phyloP scores from a whole-genome alignment of 2,329 filamentous ascomycete genomes.

The Chaetothyriales sp. region DNA sequence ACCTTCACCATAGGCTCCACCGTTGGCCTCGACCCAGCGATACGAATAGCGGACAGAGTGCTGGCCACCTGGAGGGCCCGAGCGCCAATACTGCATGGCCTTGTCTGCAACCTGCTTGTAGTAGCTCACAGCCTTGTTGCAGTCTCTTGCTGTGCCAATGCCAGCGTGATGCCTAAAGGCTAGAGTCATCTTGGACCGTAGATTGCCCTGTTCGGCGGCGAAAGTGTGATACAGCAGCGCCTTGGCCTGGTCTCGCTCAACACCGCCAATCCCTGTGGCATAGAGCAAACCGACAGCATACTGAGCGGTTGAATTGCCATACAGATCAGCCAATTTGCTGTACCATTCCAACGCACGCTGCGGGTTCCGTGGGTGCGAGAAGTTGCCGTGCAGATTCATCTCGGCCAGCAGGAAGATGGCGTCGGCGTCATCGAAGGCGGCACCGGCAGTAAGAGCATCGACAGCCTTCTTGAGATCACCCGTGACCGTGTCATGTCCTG shows the following conservation, averaged over 20 bases:
- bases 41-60: slow-evolving; percentile 63
- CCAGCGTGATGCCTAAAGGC: slow-evolving; percentile 74
- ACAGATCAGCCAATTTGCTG: slow-evolving; percentile 54
- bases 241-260: slow-evolving; percentile 75
- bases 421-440: slow-evolving; percentile 46
- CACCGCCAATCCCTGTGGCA: slow-evolving; percentile 75
- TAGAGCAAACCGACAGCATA: slow-evolving; percentile 95
- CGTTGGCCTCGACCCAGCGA: slow-evolving; percentile 75
- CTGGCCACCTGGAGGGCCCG: slow-evolving; percentile 78
- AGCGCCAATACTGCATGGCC: slow-evolving; percentile 71
- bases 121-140: slow-evolving; percentile 68
- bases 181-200: slow-evolving; percentile 81
- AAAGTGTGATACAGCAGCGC: slow-evolving; percentile 90
- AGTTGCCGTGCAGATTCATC: slow-evolving; percentile 95
- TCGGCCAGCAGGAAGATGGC: slow-evolving; percentile 81
- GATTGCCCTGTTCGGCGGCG: slow-evolving; percentile 69
- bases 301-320: slow-evolving; percentile 83
- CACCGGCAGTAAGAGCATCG: slow-evolving; percentile 43
- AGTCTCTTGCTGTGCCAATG: slow-evolving; percentile 72
- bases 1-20: slow-evolving; percentile 88
- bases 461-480: slow-evolving; percentile 43
- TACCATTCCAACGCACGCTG: slow-evolving; percentile 67
- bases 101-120: slow-evolving; percentile 93
- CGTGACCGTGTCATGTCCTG: slow-evolving; percentile 28
- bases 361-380: slow-evolving; percentile 70